Evolutionary conservation across 805 yeast species (phyloP).

Genomic region (Maudiozyma saulgeensis): DNA sequence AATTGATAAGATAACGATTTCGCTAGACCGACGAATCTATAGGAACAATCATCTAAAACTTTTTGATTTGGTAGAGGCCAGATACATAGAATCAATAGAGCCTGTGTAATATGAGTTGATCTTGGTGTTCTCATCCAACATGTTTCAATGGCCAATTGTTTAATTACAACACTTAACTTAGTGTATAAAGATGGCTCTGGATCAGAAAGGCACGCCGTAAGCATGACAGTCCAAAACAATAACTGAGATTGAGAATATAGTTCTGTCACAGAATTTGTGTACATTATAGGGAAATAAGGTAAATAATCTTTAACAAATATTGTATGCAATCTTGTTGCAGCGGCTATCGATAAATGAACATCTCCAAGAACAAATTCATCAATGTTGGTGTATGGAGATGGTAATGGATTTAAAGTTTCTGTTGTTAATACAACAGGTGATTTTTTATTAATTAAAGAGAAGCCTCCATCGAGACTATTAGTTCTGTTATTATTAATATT

Average conservation of each 20-base stretch:
- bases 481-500: too few species aligned
- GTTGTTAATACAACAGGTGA: conserved; percentile 22
- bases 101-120: conserved; percentile 88
- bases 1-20: conserved; percentile 75
- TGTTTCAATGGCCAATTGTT: conserved; percentile 80
- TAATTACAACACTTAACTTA: conserved; percentile 65
- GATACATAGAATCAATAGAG: conserved; percentile 67
- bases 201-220: conserved; percentile 78
- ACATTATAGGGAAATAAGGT: conserved; percentile 73
- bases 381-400: conserved; percentile 28
- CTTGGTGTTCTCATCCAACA: conserved; percentile 92
- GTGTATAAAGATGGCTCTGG: conserved; percentile 78
- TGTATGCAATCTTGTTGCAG: conserved; percentile 65
- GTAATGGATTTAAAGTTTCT: conserved; percentile 21
- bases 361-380: conserved; percentile 70
- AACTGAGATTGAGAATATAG: conserved; percentile 75
- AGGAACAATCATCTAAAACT: conserved; percentile 84
- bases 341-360: conserved; percentile 52
- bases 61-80: conserved; percentile 95
- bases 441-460: conserved; percentile 1
- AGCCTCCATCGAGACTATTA: too few species aligned
- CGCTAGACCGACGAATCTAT: conserved; percentile 80
- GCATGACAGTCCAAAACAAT: conserved; percentile 82
- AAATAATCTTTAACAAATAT: conserved; percentile 56
- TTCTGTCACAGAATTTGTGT: conserved; percentile 61